These are phyloP conservation scores for Boletus sp. DNA, from an alignment of 768 basidiomycete genomes.

Conservation along the genomic window DNA sequence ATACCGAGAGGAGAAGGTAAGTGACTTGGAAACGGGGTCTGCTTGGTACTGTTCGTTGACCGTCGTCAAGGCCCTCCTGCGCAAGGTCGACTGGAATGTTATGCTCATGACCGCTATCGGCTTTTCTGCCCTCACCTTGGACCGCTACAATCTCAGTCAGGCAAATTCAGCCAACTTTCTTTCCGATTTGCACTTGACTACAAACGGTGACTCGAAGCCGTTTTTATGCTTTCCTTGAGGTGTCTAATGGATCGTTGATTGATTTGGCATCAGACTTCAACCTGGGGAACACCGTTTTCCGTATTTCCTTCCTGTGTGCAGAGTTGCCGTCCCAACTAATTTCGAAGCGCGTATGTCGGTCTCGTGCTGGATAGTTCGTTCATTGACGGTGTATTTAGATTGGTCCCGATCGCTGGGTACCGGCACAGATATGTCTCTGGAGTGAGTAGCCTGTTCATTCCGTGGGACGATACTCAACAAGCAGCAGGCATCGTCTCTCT, in stretches of 20 bases:
- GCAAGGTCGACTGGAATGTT: neutral
- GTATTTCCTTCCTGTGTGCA: constrained; percentile 49
- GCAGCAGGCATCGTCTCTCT: too few relatives aligned
- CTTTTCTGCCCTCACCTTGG: constrained; percentile 57
- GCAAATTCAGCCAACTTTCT: constrained; percentile 61
- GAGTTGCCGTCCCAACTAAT: constrained; percentile 64
- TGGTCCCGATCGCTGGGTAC: too few relatives aligned
- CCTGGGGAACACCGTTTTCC: constrained; percentile 53
- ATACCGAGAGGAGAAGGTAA: too few relatives aligned
- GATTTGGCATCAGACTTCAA: constrained; percentile 45
- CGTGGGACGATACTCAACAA: neutral
- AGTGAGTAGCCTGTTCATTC: too few relatives aligned
- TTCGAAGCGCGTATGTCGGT: constrained; percentile 48
- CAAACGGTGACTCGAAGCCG: too few relatives aligned
- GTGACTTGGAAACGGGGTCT: too few relatives aligned
- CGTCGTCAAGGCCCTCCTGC: too few relatives aligned
- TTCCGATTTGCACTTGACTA: constrained; percentile 50
- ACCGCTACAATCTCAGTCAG: constrained; percentile 52
- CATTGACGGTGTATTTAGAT: too few relatives aligned
- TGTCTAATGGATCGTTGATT: neutral
- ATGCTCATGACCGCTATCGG: constrained; percentile 48
- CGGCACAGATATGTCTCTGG: too few relatives aligned
- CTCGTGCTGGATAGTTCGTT: neutral
- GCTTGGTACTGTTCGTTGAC: neutral
- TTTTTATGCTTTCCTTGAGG: neutral